Percentiles rank a stretch among this genome's conserved stretches.
These are phyloP conservation scores for Elongisporangium undulatum DNA, from an alignment of 352 stramenopile species.

Conservation along the genomic window DNA sequence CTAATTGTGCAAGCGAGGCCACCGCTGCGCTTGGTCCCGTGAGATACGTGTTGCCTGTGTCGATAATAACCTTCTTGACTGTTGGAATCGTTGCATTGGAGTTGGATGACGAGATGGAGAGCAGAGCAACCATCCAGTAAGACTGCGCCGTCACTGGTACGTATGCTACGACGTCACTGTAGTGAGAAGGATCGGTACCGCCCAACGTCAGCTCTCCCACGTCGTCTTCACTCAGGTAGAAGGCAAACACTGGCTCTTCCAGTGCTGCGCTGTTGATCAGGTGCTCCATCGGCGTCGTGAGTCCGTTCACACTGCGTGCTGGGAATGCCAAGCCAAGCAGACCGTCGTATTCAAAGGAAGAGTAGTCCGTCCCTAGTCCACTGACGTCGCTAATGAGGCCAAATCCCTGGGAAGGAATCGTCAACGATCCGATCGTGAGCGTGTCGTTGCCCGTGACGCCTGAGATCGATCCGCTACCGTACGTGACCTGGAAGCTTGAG, in stretches of 20 bases:
- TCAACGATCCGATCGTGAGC: conserved; percentile 62
- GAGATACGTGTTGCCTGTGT: conserved; percentile 95
- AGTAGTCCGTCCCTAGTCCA: conserved; percentile 94
- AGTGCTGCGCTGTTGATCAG: conserved; percentile 88
- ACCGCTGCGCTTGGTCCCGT: conserved; percentile 90
- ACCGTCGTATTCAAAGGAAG: conserved; percentile 96
- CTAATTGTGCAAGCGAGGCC: conserved; percentile 66
- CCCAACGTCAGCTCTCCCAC: conserved; percentile 77
- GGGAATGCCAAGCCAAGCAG: conserved; percentile 97
- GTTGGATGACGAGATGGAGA: conserved; percentile 47
- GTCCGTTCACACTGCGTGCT: conserved; percentile 89
- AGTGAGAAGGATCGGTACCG: conserved; percentile 86
- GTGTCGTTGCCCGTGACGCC: conserved; percentile 90
- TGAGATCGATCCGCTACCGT: conserved; percentile 86
- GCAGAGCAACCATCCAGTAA: conserved; percentile 77
- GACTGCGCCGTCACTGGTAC: conserved; percentile 72
- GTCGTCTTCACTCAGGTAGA: conserved; percentile 92
- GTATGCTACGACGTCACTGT: conserved; percentile 91
- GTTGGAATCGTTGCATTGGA: conserved; percentile 29
- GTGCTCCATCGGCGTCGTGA: conserved; percentile 93
- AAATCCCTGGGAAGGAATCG: conserved; percentile 88
- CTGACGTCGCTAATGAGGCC: conserved; percentile 95
- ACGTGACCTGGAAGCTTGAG: conserved; percentile 92
- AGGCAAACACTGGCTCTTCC: conserved; percentile 92
- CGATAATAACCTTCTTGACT: conserved; percentile 91